These are phyloP conservation scores for Trypanosoma cruzi DNA, from an alignment of 208 protist genomes.

Conservation along the genomic window DNA sequence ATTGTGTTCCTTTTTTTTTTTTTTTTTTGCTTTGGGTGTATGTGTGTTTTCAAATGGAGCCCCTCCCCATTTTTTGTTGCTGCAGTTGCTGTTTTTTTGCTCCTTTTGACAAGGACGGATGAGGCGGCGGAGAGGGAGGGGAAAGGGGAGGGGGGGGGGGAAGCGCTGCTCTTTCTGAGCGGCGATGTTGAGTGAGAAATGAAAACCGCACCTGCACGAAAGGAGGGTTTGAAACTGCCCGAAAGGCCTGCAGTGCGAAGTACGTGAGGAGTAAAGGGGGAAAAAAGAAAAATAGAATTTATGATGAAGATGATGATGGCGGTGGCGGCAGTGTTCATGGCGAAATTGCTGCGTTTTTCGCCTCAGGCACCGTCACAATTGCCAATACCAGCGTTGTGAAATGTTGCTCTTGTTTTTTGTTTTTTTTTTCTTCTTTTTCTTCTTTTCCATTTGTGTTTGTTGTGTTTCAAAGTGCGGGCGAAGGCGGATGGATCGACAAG, in stretches of 20 bases:
- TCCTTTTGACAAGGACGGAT: no score
- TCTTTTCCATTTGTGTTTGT: not conserved
- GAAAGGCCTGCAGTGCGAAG: not conserved
- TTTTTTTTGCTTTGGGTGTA: not conserved
- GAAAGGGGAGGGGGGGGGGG: no score
- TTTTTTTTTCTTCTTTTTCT: not conserved
- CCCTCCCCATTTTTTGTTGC: no score
- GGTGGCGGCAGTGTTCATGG: no score
- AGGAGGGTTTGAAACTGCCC: not conserved
- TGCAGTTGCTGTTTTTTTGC: no score
- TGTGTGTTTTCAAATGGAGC: not conserved
- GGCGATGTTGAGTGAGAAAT: not conserved
- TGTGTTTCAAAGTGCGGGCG: not conserved
- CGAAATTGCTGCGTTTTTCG: not conserved
- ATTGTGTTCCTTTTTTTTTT: no score
- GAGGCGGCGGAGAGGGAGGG: not conserved
- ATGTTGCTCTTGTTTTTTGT: no score
- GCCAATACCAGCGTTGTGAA: not conserved
- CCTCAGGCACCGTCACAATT: not conserved
- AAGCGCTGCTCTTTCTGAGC: not conserved
- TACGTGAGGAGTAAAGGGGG: not conserved
- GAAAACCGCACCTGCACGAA: not conserved
- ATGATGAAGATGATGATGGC: not conserved
- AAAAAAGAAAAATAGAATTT: not conserved
- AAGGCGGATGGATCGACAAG: not conserved